Evolutionary conservation across 371 early-diverging fungal genomes (phyloP).

Genomic region (Capillidium rhysosporum): DNA sequence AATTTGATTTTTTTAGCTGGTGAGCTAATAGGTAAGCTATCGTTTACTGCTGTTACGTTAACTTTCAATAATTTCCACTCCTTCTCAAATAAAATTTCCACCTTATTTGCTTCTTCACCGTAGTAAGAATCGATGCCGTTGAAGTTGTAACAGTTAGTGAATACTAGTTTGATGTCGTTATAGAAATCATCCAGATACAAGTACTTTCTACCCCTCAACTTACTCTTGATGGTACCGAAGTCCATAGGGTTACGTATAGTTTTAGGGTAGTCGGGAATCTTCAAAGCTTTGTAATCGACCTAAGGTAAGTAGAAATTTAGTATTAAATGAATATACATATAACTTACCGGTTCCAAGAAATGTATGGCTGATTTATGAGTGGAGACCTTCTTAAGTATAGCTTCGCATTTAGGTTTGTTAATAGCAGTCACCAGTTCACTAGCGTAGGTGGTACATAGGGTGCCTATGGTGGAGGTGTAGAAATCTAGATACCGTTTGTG

Average conservation of each 20-base stretch:
- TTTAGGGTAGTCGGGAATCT: conserved; percentile 56
- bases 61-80: not conserved
- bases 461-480: not conserved
- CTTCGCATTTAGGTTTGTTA: not conserved
- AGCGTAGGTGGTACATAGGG: not conserved
- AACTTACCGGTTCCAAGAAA: conserved; percentile 23
- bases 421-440: not conserved
- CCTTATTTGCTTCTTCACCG: not conserved
- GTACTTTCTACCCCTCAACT: conserved; percentile 24
- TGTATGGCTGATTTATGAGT: conserved; percentile 19
- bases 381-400: conserved; percentile 17
- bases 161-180: conserved; percentile 66
- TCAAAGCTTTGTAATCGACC: conserved; percentile 44
- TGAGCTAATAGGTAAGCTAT: not conserved
- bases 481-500: not conserved
- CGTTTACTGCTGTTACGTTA: not conserved
- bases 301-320: not conserved
- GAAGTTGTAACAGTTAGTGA: conserved; percentile 86
- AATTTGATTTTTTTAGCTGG: not conserved
- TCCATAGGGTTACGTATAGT: conserved; percentile 95
- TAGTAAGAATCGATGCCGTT: conserved; percentile 23
- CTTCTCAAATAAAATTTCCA: not conserved
- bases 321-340: not conserved
- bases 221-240: conserved; percentile 71
- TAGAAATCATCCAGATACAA: conserved; percentile 12